A percentile compares a stretch with the other conserved stretches of the same genome.
phyloP scores from a whole-genome alignment of 495 filamentous ascomycete species.

The Cercophora sp. region DNA sequence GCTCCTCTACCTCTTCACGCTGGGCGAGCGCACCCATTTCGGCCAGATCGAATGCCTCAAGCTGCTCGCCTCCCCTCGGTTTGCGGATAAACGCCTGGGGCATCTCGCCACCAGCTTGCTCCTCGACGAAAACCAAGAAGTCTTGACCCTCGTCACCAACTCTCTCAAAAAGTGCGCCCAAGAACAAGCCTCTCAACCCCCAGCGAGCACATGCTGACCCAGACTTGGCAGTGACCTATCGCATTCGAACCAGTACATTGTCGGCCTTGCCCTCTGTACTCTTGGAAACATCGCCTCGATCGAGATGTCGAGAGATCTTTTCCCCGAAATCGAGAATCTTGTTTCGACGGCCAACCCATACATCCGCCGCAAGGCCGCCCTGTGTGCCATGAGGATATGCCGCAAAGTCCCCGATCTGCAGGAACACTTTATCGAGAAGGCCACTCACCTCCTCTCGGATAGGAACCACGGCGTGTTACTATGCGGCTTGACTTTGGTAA shows the following conservation, averaged over 20 bases:
- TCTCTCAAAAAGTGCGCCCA: conserved; percentile 81
- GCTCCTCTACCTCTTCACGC: conserved; percentile 93
- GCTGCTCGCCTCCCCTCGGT: conserved; percentile 90
- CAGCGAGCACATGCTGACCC: conserved; percentile 23
- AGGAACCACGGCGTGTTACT: conserved; percentile 91
- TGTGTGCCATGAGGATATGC: conserved; percentile 99
- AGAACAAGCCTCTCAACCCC: neutral
- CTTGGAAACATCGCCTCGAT: conserved; percentile 95
- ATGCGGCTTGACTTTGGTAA: conserved; percentile 86
- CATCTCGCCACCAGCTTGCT: conserved; percentile 95
- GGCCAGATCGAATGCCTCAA: conserved; percentile 99
- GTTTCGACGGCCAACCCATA: conserved; percentile 93
- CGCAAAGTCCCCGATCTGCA: conserved; percentile 95
- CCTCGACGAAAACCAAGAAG: conserved; percentile 97
- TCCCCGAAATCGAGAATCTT: conserved; percentile 87
- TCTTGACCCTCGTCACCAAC: conserved; percentile 94
- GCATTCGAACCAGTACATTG: conserved; percentile 97
- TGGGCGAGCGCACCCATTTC: conserved; percentile 98
- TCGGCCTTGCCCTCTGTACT: conserved; percentile 91
- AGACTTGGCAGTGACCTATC: conserved; percentile 73
- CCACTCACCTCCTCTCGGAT: conserved; percentile 81
- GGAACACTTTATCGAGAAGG: conserved; percentile 95
- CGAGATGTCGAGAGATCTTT: conserved; percentile 98
- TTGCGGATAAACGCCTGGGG: conserved; percentile 94
- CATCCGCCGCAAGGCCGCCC: conserved; percentile 90